Percentiles rank a stretch among this genome's conserved stretches.
Conservation (phyloP, 2,329 filamentous ascomycete species). For the Phoma sp. region DNA sequence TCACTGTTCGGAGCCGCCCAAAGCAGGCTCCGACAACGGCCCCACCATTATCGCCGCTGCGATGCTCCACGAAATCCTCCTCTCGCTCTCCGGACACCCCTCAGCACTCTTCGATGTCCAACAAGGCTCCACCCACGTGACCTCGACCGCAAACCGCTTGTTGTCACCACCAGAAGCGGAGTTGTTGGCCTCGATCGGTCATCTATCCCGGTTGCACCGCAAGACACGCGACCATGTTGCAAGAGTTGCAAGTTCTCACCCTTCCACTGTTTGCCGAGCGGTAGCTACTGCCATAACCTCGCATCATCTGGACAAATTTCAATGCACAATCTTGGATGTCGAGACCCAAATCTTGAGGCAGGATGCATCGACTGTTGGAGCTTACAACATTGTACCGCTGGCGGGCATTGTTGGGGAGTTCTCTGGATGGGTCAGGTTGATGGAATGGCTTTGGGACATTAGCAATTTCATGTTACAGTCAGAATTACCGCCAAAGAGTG, state of each 20-base stretch:
- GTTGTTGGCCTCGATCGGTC: constrained; percentile 77
- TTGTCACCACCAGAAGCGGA: constrained; percentile 82
- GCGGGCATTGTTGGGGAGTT: constrained; percentile 86
- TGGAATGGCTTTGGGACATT: constrained; percentile 86
- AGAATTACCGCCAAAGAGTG: constrained; percentile 23
- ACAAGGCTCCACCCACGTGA: constrained; percentile 50
- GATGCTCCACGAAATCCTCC: constrained; percentile 98
- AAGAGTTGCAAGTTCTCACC: constrained; percentile 73
- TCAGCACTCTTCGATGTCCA: constrained; percentile 78
- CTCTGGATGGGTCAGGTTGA: constrained; percentile 80
- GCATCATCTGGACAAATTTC: constrained; percentile 79
- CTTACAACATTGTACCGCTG: constrained; percentile 90
- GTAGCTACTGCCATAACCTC: constrained; percentile 80
- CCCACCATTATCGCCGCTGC: constrained; percentile 26
- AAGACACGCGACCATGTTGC: constrained; percentile 72
- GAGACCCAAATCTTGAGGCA: constrained; percentile 78
- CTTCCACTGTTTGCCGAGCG: constrained; percentile 84
- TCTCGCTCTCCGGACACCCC: constrained; percentile 92
- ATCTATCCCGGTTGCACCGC: constrained; percentile 79
- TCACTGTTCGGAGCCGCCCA: constrained; percentile 21
- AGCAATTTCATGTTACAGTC: constrained; percentile 70
- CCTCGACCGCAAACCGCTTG: constrained; percentile 52
- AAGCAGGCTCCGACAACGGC: constrained; percentile 17
- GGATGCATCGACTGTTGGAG: constrained; percentile 83
- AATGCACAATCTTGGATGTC: constrained; percentile 82